Base-by-base conservation (phyloP, 768 basidiomycete species). In the Trametes maxima region DNA sequence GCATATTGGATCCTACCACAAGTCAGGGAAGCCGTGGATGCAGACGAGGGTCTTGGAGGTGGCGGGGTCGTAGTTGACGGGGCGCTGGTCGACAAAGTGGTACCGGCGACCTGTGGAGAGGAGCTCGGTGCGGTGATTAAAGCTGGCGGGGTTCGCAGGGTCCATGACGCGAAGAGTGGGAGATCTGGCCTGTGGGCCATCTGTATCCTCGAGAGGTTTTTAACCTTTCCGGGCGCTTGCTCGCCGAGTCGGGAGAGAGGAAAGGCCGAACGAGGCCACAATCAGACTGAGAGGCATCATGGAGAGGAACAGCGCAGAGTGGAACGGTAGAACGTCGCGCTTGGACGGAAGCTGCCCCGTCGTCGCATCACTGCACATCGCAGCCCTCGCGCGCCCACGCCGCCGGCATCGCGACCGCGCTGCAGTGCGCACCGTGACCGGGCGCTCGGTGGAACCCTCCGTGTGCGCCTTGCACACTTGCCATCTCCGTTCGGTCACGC, bases 21-120 rank as follows among this genome's bases (percentile, higher is more conserved):
- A 70, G 68, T 93, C 92, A 14, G 92, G 91, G 70, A 93, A 92
- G 1, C 92, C 91, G 68, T 94, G 92, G 17, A 92, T 63, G 69
- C 87, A 88, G n/a, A 92, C 77, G 7, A 93, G 63, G 2, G 89
- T 85, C 1, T 76, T 75, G 7, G 76, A 77, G 19, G 75, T 67
- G 33, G 74, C 69, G 14, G 76, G 72, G 63, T 80, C 72, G 63
- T 80, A 77, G 44, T 73, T 60, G 16, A 57, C 63, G 5, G 88
- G 87, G n/a, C 77, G 63, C 72, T 91, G 84, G 70, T 92, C 89
- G 61, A 90, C 78, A 72, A 88, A 90, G 65, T 89, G 88, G 66
- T 90, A 90, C 7, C 77, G 78, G 37, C 81, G 76, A 3, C 87
- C 86, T 0, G 88, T 89, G 7, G 84, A 77, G 11, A 90, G 78